These are phyloP conservation scores for Debaryomyces udenii DNA, from an alignment of 1,139 yeast genomes.

Conservation along the genomic window DNA sequence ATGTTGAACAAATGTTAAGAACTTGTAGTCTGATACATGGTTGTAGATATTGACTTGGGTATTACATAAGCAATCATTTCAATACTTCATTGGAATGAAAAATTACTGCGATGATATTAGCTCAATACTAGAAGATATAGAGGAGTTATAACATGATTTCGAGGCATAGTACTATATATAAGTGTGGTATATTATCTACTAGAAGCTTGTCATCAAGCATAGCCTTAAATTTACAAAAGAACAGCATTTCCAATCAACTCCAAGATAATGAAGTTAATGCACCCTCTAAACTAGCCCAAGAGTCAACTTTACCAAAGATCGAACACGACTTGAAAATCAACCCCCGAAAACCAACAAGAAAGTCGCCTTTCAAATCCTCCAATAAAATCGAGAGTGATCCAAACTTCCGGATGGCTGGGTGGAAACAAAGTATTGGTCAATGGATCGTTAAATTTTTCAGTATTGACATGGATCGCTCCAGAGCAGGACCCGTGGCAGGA, in stretches of 20 bases:
- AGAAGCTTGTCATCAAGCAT: slow-evolving; percentile 7
- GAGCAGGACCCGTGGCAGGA: slow-evolving; percentile 96
- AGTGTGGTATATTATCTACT: not conserved
- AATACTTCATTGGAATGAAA: not conserved
- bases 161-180: not conserved
- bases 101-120: not conserved
- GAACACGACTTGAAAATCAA: slow-evolving; percentile 43
- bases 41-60: no score
- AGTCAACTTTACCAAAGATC: slow-evolving; percentile 51
- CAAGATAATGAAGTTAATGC: slow-evolving; percentile 33
- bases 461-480: slow-evolving; percentile 87
- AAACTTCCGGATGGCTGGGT: slow-evolving; percentile 59
- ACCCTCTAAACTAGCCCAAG: slow-evolving; percentile 50
- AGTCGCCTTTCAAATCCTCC: slow-evolving; percentile 54
- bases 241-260: slow-evolving; percentile 23
- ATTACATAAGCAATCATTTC: not conserved
- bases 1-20: no score
- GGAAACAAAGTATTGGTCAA: slow-evolving; percentile 78
- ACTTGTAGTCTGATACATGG: no score
- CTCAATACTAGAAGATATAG: not conserved
- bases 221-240: slow-evolving; percentile 16
- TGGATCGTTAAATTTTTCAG: slow-evolving; percentile 64
- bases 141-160: not conserved
- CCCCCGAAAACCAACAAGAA: slow-evolving; percentile 46
- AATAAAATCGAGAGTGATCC: slow-evolving; percentile 61